A percentile compares a stretch with the other conserved stretches of the same genome.
These are phyloP conservation scores for Glycine soja DNA, from an alignment of 306 rosid genomes.

Conservation along the genomic window DNA sequence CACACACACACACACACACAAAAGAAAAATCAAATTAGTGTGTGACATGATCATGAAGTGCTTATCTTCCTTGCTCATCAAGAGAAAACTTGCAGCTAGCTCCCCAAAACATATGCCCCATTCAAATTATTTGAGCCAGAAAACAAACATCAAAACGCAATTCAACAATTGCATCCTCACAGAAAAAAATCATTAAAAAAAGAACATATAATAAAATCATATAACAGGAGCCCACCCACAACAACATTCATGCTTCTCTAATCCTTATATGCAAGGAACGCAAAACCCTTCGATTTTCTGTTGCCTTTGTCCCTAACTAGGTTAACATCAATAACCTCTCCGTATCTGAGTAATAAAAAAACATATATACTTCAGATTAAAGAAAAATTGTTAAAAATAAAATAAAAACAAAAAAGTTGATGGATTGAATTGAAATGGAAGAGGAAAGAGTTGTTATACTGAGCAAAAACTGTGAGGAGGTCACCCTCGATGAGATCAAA, in stretches of 20 bases:
- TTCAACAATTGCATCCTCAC: not conserved
- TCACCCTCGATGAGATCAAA: constrained; percentile 96
- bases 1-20: too few species aligned
- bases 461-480: constrained; percentile 88
- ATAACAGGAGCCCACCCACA: constrained; percentile 66
- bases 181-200: too few species aligned
- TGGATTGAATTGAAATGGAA: not conserved
- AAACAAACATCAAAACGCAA: constrained; percentile 4
- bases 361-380: too few species aligned
- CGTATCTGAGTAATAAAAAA: constrained; percentile 58
- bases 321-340: constrained; percentile 90
- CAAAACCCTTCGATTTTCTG: constrained; percentile 89
- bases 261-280: constrained; percentile 90
- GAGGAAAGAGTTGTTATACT: constrained; percentile 49
- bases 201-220: not conserved
- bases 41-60: constrained; percentile 3
- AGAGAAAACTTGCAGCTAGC: constrained; percentile 91
- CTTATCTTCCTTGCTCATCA: constrained; percentile 71
- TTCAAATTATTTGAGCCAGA: constrained; percentile 76
- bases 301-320: constrained; percentile 92
- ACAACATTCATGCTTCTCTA: constrained; percentile 91
- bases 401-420: not conserved
- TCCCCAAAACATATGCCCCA: constrained; percentile 87
- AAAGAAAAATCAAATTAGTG: not conserved
- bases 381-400: too few species aligned